Evolutionary conservation across 176 grass and related monocot species (phyloP).

Genomic region (Calamus simplicifolius): DNA sequence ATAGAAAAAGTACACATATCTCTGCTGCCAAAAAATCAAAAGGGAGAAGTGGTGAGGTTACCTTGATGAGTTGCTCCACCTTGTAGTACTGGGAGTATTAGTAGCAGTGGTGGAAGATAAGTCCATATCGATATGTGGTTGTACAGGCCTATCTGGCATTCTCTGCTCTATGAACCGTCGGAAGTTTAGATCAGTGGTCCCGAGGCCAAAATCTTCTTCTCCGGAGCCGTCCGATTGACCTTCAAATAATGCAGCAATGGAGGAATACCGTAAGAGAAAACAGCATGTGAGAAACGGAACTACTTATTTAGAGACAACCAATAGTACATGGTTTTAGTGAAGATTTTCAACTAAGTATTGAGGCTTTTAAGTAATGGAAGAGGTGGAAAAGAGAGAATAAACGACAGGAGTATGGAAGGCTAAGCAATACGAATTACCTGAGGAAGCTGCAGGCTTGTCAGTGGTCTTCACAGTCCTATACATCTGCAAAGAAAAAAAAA

Average conservation of each 20-base stretch:
- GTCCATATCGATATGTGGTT: slow-evolving; percentile 40
- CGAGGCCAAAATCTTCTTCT: slow-evolving; percentile 55
- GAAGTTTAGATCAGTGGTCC: slow-evolving; percentile 27
- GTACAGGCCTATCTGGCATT: slow-evolving; percentile 24
- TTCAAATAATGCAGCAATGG: slow-evolving; percentile 10
- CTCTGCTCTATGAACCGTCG: slow-evolving; percentile 47
- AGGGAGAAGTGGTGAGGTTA: slow-evolving; percentile 19
- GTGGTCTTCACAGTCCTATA: too few relatives aligned
- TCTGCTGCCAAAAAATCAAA: slow-evolving; percentile 15
- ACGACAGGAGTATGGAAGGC: too few relatives aligned
- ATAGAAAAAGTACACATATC: slow-evolving; percentile 19
- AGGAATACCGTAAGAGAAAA: neutral
- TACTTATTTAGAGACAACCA: neutral
- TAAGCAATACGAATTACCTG: too few relatives aligned
- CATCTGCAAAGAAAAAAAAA: slow-evolving; percentile 28
- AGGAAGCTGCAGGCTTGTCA: too few relatives aligned
- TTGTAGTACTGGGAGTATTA: slow-evolving; percentile 35
- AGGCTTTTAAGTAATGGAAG: slow-evolving; percentile 65
- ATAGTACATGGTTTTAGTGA: slow-evolving; percentile 49
- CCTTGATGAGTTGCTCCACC: slow-evolving; percentile 96
- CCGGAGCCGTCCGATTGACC: slow-evolving; percentile 65
- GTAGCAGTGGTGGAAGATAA: slow-evolving; percentile 30
- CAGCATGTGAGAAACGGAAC: neutral
- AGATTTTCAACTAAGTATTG: slow-evolving; percentile 11
- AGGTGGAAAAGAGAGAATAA: slow-evolving; percentile 8